Percentiles rank a stretch among this genome's conserved stretches.
Conservation (phyloP, 345 rosid genomes). For the Bruguiera sexangula region DNA sequence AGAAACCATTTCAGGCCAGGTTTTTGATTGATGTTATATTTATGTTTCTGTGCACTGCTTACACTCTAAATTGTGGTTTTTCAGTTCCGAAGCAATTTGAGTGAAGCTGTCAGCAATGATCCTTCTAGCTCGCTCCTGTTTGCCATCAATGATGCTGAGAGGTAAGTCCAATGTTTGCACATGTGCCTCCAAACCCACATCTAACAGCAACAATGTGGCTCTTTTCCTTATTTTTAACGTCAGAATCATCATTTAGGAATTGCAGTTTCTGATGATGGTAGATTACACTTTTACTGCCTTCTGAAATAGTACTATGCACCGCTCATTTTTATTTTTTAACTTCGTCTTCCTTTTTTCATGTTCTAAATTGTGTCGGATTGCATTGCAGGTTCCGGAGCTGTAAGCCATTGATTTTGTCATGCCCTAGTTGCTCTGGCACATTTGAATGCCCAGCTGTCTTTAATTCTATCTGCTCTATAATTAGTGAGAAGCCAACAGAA, state of each 20-base stretch:
- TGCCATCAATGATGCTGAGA: slow-evolving; percentile 67
- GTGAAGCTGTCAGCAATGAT: slow-evolving; percentile 43
- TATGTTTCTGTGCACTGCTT: not conserved
- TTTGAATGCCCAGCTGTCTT: slow-evolving; percentile 71
- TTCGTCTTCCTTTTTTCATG: not conserved
- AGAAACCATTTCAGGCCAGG: slow-evolving; percentile 11
- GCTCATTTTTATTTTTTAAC: not conserved
- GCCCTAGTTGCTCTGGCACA: slow-evolving; percentile 78
- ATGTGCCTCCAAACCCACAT: not conserved
- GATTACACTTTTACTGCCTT: not conserved
- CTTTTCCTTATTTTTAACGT: not conserved
- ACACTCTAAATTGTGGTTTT: slow-evolving; percentile 14
- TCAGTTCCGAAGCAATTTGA: slow-evolving; percentile 71
- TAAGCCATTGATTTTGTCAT: slow-evolving; percentile 68
- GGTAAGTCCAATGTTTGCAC: slow-evolving; percentile 39
- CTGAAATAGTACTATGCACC: not conserved
- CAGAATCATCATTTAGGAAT: not conserved
- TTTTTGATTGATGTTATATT: not conserved
- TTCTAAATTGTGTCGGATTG: slow-evolving; percentile 3
- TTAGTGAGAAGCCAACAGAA: slow-evolving; percentile 32
- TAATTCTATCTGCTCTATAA: slow-evolving; percentile 42
- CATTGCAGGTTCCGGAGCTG: slow-evolving; percentile 67
- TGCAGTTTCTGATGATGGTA: not conserved
- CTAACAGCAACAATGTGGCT: not conserved
- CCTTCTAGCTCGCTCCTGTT: slow-evolving; percentile 53